Base-by-base conservation (phyloP, 202 grass and related monocot genomes). In the Miscanthus sacchariflorus region DNA sequence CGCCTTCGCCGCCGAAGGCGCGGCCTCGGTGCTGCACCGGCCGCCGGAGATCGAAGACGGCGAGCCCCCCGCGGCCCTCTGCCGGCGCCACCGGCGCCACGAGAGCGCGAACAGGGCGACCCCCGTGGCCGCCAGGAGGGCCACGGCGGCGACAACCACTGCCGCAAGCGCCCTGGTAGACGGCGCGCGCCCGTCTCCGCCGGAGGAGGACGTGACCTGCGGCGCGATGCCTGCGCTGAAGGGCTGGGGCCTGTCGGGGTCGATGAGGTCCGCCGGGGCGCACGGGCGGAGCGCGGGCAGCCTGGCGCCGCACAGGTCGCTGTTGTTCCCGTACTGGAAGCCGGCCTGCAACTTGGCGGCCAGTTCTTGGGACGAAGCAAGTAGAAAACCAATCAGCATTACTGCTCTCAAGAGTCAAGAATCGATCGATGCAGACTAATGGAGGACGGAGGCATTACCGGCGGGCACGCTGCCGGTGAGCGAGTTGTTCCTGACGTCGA, bases 401-500 rank as follows among this genome's bases (percentile, higher is more conserved):
- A 13, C 0, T 61, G 21, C 0, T 65, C 21, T 38, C 36, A 38
- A 38, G 3, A 21, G 4, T 71, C 40, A 68, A 45, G 40, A 64
- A n/a, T 44, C 7, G 15, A 21, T 5, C 8, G 7, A 61, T 2
- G 56, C 56, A 5, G 52, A 65, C 6, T 11, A 21, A 19, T 2
- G 40, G 21, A 65, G 27, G 15, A 65, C 59, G 52, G 78, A 67
- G 52, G 2, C 17, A 64, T 63, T 96, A 99, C 97, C 97, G n/a
- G 93, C 77, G 70, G 96, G 94, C 48, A 99, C 91, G 46, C 49
- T 99, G 88, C 96, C 94, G 59, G 94, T 96, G 83, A 99, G 94
- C 17, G 94, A 95, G 91, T 99, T 99, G 59, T 96, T 96, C 85
- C 88, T 89, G 79, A 99, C 91, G 90, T 99, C 96, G 43, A 99